A percentile compares a stretch with the other conserved stretches of the same genome.
Evolutionary conservation across 495 filamentous ascomycete genomes (phyloP).

Genomic region (Symbiotaphrina buchneri): DNA sequence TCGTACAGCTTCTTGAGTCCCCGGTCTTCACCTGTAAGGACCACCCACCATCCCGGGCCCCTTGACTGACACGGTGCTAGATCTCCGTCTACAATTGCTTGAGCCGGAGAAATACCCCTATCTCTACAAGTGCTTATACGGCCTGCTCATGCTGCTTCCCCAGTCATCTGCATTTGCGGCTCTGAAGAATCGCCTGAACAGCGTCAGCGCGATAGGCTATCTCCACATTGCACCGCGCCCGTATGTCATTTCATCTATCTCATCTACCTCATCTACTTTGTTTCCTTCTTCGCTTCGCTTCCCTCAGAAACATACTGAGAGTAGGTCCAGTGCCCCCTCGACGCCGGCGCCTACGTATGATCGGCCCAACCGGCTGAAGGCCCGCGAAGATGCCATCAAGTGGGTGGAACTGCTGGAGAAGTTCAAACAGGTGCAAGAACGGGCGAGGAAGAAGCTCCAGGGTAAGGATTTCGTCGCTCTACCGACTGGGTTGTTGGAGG

Average conservation of each 20-base stretch:
- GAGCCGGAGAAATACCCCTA: constrained; percentile 93
- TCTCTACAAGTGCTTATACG: constrained; percentile 96
- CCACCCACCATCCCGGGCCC: neutral
- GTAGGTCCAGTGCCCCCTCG: constrained; percentile 9
- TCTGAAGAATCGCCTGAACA: constrained; percentile 89
- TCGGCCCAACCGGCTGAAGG: constrained; percentile 61
- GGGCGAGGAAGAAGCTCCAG: no score
- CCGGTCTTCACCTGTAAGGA: constrained; percentile 84
- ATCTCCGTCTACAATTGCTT: constrained; percentile 90
- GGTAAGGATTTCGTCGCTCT: no score
- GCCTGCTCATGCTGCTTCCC: constrained; percentile 89
- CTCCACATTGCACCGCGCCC: constrained; percentile 65
- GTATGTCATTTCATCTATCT: constrained; percentile 34
- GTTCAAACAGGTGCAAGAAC: constrained; percentile 76
- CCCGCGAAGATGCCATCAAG: constrained; percentile 65
- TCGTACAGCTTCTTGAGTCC: constrained; percentile 92
- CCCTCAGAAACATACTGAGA: constrained; percentile 14
- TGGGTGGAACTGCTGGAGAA: constrained; percentile 96
- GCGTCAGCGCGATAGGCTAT: constrained; percentile 89
- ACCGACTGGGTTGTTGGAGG: no score
- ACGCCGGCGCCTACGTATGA: constrained; percentile 29
- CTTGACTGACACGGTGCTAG: constrained; percentile 15
- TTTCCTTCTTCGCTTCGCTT: constrained; percentile 2
- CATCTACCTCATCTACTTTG: constrained; percentile 4
- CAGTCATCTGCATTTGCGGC: constrained; percentile 95